Evolutionary conservation across 495 filamentous ascomycete genomes (phyloP), one percentile per base, ranked within the genome.

Genomic region (Tuber magnatum): DNA sequence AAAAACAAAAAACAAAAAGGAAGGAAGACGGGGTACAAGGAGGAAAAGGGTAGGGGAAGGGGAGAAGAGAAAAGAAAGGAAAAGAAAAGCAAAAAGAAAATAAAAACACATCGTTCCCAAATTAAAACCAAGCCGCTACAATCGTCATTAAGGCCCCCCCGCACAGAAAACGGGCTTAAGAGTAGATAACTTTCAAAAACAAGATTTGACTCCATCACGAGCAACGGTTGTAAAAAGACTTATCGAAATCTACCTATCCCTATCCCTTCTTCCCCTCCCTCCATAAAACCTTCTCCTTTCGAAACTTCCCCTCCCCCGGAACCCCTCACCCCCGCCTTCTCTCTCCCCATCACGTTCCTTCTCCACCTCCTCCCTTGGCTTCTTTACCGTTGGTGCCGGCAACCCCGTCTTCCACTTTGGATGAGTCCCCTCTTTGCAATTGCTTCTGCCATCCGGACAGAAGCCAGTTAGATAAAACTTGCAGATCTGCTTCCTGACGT

Each of bases 401-500:
- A 97, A 87, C 43, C 90, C 88, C 75, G 85, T 86, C 14, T 85
- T 83, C 91, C 92, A 98, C 42, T 89, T 85, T 16, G 94, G 89
- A 85, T 99, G 95, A 5, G 92, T 92, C 42, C 94, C 90, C 75
- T 88, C 87, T 81, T 89, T 88, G 83, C 96, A 98, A 0, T 75
- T 83, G 75, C 88, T 75, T 18, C 73, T 89, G 18, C 94, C 94
- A 75, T 96, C 91, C 0, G 95, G 95, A 82, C 95, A 99, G 84
- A 99, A 99, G 1, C 96, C 96, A 1, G 93, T 92, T 42, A 98
- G 86, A 80, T 96, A 99, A 84, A 89, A 97, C n/a, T 85, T 84
- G 83, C 95, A 99, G 1, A 97, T 81, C 65, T 88, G 88, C 44
- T 92, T 89, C 43, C 89, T 85, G 71, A 96, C 89, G 83, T 99